Evolutionary conservation across 441 rosid genomes (phyloP).

Genomic region (Breynia disticha): DNA sequence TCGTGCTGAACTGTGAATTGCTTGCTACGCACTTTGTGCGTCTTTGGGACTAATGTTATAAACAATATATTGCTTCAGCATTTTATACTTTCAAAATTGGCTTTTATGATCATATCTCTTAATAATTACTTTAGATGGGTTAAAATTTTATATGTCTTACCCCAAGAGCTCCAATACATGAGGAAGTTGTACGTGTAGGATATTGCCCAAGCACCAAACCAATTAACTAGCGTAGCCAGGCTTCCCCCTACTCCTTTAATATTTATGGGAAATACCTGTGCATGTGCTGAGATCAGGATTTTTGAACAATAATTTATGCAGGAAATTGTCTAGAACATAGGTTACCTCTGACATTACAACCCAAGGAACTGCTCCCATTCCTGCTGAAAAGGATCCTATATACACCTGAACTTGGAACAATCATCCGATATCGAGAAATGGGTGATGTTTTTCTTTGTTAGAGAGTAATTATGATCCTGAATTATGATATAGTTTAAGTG

Average conservation of each 20-base stretch:
- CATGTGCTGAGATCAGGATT: neutral
- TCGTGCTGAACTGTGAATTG: neutral
- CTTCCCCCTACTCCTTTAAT: conserved; percentile 88
- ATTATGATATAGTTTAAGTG: neutral
- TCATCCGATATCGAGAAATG: conserved; percentile 3
- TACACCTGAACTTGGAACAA: conserved; percentile 39
- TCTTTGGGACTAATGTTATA: too few species aligned
- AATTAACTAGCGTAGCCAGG: conserved; percentile 70
- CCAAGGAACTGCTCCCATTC: conserved; percentile 98
- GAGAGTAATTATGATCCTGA: neutral
- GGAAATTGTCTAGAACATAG: neutral
- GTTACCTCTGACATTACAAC: conserved; percentile 94
- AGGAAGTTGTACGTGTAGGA: conserved; percentile 88
- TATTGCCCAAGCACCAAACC: conserved; percentile 90
- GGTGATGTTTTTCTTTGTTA: neutral
- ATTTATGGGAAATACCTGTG: conserved; percentile 77
- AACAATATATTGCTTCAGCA: too few species aligned
- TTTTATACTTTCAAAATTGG: neutral
- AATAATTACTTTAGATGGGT: neutral
- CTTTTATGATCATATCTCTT: neutral
- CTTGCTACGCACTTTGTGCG: too few species aligned
- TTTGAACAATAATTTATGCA: conserved; percentile 6
- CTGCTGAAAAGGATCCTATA: conserved; percentile 73
- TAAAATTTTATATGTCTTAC: conserved; percentile 25
- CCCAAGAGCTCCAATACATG: conserved; percentile 81